Evolutionary conservation across 257 asterid species (phyloP).

Genomic region (Primulina huaijiensis): DNA sequence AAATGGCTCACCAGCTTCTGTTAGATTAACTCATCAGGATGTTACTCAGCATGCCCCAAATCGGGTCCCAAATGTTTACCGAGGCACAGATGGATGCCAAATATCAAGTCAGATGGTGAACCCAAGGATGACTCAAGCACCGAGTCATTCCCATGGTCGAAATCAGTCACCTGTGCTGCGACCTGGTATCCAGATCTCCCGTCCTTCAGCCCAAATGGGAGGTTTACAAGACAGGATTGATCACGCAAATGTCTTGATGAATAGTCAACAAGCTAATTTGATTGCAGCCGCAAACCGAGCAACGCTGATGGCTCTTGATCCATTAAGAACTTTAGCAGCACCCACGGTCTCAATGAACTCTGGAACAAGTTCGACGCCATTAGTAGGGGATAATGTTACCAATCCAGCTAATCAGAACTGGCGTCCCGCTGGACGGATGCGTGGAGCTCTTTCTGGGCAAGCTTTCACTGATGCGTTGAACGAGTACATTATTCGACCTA

Average conservation of each 20-base stretch:
- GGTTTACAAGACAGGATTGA: slow-evolving; percentile 22
- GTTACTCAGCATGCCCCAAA: slow-evolving; percentile 22
- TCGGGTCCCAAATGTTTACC: slow-evolving; percentile 29
- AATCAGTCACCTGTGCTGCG: slow-evolving; percentile 26
- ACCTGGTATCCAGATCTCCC: slow-evolving; percentile 6
- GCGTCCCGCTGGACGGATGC: slow-evolving; percentile 54
- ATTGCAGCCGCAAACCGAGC: slow-evolving; percentile 28
- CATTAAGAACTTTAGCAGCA: slow-evolving; percentile 20
- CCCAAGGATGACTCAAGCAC: slow-evolving; percentile 32
- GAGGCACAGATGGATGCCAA: slow-evolving; percentile 22
- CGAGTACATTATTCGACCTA: slow-evolving; percentile 43
- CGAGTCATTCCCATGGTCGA: slow-evolving; percentile 30
- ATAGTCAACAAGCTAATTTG: slow-evolving; percentile 29
- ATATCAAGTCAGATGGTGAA: slow-evolving; percentile 18
- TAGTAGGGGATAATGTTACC: slow-evolving; percentile 23
- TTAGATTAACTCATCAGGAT: slow-evolving; percentile 28
- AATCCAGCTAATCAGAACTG: slow-evolving; percentile 30
- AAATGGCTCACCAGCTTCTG: slow-evolving; percentile 9
- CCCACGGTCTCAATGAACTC: slow-evolving; percentile 26
- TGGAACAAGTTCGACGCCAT: slow-evolving; percentile 14
- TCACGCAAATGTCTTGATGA: slow-evolving; percentile 18
- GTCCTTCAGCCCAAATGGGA: slow-evolving; percentile 25
- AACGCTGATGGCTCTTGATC: slow-evolving; percentile 20
- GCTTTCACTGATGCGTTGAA: slow-evolving; percentile 43
- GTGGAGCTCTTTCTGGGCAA: slow-evolving; percentile 54